phyloP scores from a whole-genome alignment of 2,329 filamentous ascomycete species.

The Fusarium bulbicola region DNA sequence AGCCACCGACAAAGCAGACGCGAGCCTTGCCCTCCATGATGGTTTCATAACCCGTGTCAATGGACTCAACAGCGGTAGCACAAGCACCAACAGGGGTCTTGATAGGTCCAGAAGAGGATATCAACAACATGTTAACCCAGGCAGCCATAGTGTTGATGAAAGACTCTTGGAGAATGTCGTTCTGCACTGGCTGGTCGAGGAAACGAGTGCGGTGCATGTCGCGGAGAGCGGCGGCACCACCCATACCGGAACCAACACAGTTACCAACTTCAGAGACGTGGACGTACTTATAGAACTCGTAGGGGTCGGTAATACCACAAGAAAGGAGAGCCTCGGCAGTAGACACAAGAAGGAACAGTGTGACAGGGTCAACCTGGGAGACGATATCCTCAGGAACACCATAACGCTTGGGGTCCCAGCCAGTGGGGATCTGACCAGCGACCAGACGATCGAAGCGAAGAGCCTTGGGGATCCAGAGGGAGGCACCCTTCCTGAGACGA shows the following conservation, averaged over 20 bases:
- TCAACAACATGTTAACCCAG: slow-evolving; percentile 98
- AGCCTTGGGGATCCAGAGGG: slow-evolving; percentile 95
- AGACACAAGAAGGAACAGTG: slow-evolving; percentile 92
- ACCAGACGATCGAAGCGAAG: slow-evolving; percentile 97
- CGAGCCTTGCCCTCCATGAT: slow-evolving; percentile 98
- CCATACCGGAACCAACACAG: slow-evolving; percentile 98
- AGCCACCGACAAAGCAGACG: slow-evolving; percentile 96
- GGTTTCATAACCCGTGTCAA: slow-evolving; percentile 98
- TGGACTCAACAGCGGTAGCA: slow-evolving; percentile 94
- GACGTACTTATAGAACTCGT: slow-evolving; percentile 99
- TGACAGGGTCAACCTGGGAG: slow-evolving; percentile 95
- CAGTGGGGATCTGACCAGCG: slow-evolving; percentile 94
- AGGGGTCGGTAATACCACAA: slow-evolving; percentile 96
- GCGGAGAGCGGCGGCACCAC: slow-evolving; percentile 88
- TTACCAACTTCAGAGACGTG: slow-evolving; percentile 98
- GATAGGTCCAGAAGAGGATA: slow-evolving; percentile 97
- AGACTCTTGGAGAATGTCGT: slow-evolving; percentile 98
- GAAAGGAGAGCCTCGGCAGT: slow-evolving; percentile 91
- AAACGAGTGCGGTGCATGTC: slow-evolving; percentile 99
- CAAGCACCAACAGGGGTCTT: slow-evolving; percentile 98
- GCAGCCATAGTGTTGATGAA: slow-evolving; percentile 99
- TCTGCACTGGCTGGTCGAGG: slow-evolving; percentile 96
- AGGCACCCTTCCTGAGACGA: slow-evolving; percentile 93
- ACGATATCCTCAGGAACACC: slow-evolving; percentile 98
- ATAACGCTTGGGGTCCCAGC: slow-evolving; percentile 96